These are phyloP conservation scores for Flaveria linearis DNA, from an alignment of 129 eudicot genomes.

Conservation along the genomic window DNA sequence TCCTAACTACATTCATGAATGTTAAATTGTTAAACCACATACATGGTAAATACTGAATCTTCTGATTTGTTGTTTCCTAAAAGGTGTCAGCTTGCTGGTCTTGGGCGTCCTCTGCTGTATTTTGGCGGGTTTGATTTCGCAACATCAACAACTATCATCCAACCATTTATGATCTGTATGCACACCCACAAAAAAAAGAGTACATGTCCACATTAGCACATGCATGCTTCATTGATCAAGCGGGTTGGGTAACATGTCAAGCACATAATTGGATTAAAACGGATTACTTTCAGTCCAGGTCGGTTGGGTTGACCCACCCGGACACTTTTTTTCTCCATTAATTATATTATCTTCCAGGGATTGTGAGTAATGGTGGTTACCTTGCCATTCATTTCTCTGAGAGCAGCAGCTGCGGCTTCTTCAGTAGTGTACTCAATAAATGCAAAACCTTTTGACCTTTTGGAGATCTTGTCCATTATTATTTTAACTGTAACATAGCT, in stretches of 20 bases:
- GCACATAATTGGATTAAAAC: no score
- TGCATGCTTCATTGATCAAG: background rate
- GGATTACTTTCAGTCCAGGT: background rate
- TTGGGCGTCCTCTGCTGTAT: slow-evolving; percentile 57
- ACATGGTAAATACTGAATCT: background rate
- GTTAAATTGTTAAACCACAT: background rate
- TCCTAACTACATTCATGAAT: slow-evolving; percentile 1
- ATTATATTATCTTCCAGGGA: background rate
- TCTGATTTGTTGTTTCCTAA: background rate
- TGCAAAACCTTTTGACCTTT: slow-evolving; percentile 94
- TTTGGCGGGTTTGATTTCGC: slow-evolving; percentile 77
- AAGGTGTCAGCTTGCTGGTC: slow-evolving; percentile 30
- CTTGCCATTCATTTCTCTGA: slow-evolving; percentile 94
- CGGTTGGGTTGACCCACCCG: background rate
- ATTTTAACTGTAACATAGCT: slow-evolving; percentile 55
- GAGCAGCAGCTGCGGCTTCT: slow-evolving; percentile 88
- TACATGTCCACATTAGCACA: slow-evolving; percentile 13
- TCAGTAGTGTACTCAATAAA: slow-evolving; percentile 89
- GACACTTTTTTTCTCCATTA: background rate
- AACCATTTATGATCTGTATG: slow-evolving; percentile 86
- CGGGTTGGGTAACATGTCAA: background rate
- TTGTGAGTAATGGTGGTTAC: slow-evolving; percentile 36
- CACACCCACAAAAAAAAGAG: slow-evolving; percentile 13
- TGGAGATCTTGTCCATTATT: slow-evolving; percentile 96
- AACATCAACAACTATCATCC: slow-evolving; percentile 97